Percentiles rank a stretch among this genome's conserved stretches.
Conservation (phyloP, 441 rosid species). For the Sinapis alba region DNA sequence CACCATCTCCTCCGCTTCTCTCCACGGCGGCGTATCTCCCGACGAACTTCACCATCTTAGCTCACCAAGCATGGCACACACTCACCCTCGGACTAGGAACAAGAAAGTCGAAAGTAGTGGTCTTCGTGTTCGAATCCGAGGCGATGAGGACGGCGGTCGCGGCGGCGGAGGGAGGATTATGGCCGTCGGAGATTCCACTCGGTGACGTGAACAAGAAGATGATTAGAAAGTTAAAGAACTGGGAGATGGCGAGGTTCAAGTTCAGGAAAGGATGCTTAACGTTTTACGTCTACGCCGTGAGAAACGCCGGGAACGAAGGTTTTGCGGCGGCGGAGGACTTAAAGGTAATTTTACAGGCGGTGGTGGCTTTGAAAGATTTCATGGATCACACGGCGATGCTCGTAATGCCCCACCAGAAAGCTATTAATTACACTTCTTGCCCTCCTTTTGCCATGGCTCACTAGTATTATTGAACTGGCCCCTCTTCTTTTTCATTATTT, state of each 20-base stretch:
- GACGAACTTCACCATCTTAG: slow-evolving; percentile 88
- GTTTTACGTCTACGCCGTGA: slow-evolving; percentile 86
- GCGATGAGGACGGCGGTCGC: slow-evolving; percentile 51
- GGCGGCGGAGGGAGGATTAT: slow-evolving; percentile 47
- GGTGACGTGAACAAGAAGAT: slow-evolving; percentile 93
- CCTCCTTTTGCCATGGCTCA: slow-evolving; percentile 77
- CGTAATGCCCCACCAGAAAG: slow-evolving; percentile 87
- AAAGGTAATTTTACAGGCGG: slow-evolving; percentile 75
- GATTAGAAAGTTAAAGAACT: slow-evolving; percentile 58
- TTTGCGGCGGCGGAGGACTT: slow-evolving; percentile 78
- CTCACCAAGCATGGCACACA: slow-evolving; percentile 98
- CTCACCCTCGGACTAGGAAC: slow-evolving; percentile 89
- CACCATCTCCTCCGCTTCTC: slow-evolving; percentile 53
- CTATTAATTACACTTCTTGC: slow-evolving; percentile 54
- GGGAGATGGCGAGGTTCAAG: slow-evolving; percentile 93
- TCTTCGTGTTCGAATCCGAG: slow-evolving; percentile 90
- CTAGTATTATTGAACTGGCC: slow-evolving; percentile 23
- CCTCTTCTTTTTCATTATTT: neutral
- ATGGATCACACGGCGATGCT: slow-evolving; percentile 96
- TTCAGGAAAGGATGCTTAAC: slow-evolving; percentile 94
- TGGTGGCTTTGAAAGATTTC: slow-evolving; percentile 85
- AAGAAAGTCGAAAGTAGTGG: slow-evolving; percentile 70
- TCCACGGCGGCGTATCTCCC: slow-evolving; percentile 85
- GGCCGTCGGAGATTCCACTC: slow-evolving; percentile 87
- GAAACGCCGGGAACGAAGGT: slow-evolving; percentile 55